These are phyloP conservation scores for Penicillium tannophilum DNA, from an alignment of 495 filamentous ascomycete species.

Conservation along the genomic window DNA sequence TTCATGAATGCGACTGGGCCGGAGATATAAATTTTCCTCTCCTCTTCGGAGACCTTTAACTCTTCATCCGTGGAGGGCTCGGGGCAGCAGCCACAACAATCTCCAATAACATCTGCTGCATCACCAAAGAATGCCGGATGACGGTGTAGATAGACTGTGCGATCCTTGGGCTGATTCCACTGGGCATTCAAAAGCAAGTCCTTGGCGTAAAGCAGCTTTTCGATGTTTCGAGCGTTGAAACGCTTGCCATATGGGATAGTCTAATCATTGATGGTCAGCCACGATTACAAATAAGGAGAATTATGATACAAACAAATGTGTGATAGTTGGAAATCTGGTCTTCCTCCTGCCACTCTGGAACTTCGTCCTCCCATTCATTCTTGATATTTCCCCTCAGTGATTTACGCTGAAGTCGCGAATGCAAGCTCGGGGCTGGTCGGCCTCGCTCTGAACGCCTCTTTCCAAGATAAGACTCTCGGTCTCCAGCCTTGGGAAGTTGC, in stretches of 20 bases:
- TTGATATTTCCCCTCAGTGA: conserved; percentile 65
- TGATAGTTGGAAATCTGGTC: conserved; percentile 77
- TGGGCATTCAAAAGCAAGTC: conserved; percentile 84
- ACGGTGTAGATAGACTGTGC: conserved; percentile 72
- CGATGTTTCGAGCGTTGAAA: conserved; percentile 71
- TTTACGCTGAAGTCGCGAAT: conserved; percentile 21
- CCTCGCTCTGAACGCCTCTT: conserved; percentile 70
- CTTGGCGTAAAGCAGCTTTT: conserved; percentile 75
- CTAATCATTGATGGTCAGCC: conserved; percentile 14
- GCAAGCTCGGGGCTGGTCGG: conserved; percentile 45
- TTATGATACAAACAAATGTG: conserved; percentile 53
- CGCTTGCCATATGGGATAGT: conserved; percentile 73
- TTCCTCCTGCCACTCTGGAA: conserved; percentile 76
- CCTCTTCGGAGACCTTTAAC: conserved; percentile 64
- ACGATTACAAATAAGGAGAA: neutral
- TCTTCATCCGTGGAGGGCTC: conserved; percentile 68
- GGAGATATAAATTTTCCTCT: conserved; percentile 70
- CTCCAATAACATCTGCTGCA: conserved; percentile 65
- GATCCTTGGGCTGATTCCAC: conserved; percentile 74
- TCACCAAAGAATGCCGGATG: conserved; percentile 76
- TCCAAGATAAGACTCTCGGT: conserved; percentile 66
- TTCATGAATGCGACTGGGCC: conserved; percentile 70
- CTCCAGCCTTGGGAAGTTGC: conserved; percentile 63
- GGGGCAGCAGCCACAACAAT: conserved; percentile 81
- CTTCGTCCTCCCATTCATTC: conserved; percentile 68